phyloP scores from a whole-genome alignment of 2,329 filamentous ascomycete genomes.

The Fusarium sp. region DNA sequence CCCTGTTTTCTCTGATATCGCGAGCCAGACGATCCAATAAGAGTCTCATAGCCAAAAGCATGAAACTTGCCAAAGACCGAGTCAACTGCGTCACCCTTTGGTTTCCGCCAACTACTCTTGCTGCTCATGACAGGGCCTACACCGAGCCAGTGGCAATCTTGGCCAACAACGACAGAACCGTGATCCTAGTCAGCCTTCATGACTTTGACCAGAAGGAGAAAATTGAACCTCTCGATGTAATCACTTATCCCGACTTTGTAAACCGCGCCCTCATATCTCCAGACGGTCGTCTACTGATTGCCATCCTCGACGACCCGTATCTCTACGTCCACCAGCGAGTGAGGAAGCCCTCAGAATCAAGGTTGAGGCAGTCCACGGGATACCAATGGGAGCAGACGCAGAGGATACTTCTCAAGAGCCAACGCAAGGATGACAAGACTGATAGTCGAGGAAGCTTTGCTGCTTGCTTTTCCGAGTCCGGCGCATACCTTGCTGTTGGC shows the following conservation, averaged over 20 bases:
- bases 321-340: slow-evolving; percentile 82
- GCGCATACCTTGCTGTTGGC: slow-evolving; percentile 78
- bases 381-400: slow-evolving; percentile 65
- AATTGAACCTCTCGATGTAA: slow-evolving; percentile 72
- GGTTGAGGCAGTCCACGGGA: slow-evolving; percentile 42
- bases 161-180: slow-evolving; percentile 91
- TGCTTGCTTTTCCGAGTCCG: slow-evolving; percentile 80
- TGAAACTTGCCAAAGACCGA: slow-evolving; percentile 69
- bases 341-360: slow-evolving; percentile 49
- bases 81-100: slow-evolving; percentile 76
- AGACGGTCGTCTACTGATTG: slow-evolving; percentile 82
- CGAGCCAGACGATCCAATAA: slow-evolving; percentile 57
- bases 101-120: slow-evolving; percentile 59
- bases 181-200: slow-evolving; percentile 83
- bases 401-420: slow-evolving; percentile 68
- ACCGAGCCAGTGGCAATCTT: slow-evolving; percentile 73
- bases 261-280: slow-evolving; percentile 96
- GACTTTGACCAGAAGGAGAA: slow-evolving; percentile 62
- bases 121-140: slow-evolving; percentile 56
- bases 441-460: slow-evolving; percentile 79
- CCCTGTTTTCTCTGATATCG: slow-evolving; percentile 51
- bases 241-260: slow-evolving; percentile 85
- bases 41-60: slow-evolving; percentile 61
- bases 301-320: slow-evolving; percentile 88
- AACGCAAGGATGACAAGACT: slow-evolving; percentile 64